A percentile compares a stretch with the other conserved stretches of the same genome.
phyloP scores from a whole-genome alignment of 495 filamentous ascomycete species.

The Daldinia concentrica region DNA sequence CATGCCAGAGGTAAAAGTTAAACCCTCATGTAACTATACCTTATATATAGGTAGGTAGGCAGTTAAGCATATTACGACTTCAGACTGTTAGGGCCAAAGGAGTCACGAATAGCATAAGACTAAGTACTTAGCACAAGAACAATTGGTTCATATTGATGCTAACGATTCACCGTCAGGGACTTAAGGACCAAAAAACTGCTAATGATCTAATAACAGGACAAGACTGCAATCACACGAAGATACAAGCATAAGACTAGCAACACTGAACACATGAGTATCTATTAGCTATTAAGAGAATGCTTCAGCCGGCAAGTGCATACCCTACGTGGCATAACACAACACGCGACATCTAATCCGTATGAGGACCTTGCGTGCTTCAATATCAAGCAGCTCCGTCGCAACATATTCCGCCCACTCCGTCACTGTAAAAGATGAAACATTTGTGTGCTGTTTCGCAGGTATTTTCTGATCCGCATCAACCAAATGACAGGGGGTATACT shows the following conservation, averaged over 20 bases:
- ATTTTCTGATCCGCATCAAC: conserved; percentile 46
- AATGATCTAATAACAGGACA: background rate
- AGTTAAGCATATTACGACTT: no score
- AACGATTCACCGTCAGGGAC: background rate
- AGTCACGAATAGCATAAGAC: background rate
- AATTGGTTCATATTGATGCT: background rate
- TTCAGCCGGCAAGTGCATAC: conserved; percentile 35
- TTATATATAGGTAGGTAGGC: no score
- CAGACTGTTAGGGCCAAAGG: no score
- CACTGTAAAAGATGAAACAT: conserved; percentile 39
- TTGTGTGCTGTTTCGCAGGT: conserved; percentile 39
- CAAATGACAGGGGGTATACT: conserved; percentile 51
- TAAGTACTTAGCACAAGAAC: background rate
- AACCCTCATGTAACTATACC: no score
- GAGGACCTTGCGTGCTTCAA: conserved; percentile 26
- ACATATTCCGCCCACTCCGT: conserved; percentile 36
- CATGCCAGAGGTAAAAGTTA: no score
- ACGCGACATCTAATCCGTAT: conserved; percentile 40
- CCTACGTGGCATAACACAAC: conserved; percentile 39
- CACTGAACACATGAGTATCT: conserved; percentile 46
- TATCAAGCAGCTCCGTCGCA: conserved; percentile 20
- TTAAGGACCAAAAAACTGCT: background rate
- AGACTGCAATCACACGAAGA: background rate
- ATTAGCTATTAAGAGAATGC: conserved; percentile 52
- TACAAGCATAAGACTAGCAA: conserved; percentile 9